phyloP scores from a whole-genome alignment of 2,329 filamentous ascomycete genomes.

The Phyllosticta ampelicida region DNA sequence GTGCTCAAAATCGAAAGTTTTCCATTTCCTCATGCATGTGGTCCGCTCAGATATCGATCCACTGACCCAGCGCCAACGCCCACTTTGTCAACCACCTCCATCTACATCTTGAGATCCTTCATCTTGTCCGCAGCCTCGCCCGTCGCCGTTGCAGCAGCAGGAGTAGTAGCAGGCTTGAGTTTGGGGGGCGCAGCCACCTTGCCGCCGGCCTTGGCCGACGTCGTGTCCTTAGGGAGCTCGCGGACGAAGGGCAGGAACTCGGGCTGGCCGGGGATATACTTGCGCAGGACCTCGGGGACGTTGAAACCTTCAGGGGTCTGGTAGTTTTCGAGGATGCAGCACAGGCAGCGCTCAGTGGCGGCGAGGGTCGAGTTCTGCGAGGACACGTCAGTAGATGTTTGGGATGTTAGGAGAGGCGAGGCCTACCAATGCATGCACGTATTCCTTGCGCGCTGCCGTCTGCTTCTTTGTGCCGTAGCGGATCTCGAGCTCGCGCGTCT shows the following conservation, averaged over 20 bases:
- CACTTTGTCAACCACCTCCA: no score
- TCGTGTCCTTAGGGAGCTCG: slow-evolving; percentile 37
- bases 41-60: not conserved
- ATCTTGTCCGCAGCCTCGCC: slow-evolving; percentile 10
- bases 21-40: not conserved
- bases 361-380: slow-evolving; percentile 64
- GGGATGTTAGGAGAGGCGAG: no score
- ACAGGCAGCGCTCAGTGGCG: slow-evolving; percentile 84
- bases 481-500: slow-evolving; percentile 87
- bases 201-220: slow-evolving; percentile 19
- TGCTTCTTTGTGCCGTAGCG: slow-evolving; percentile 79
- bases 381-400: not conserved
- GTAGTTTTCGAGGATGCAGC: slow-evolving; percentile 94
- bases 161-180: slow-evolving; percentile 3
- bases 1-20: no score
- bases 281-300: slow-evolving; percentile 26
- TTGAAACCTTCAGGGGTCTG: slow-evolving; percentile 65
- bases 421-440: slow-evolving; percentile 65
- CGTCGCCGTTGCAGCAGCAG: not conserved
- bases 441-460: slow-evolving; percentile 66
- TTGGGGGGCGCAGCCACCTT: slow-evolving; percentile 15
- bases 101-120: slow-evolving; percentile 13
- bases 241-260: slow-evolving; percentile 84
- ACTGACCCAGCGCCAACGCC: not conserved
- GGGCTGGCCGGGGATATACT: slow-evolving; percentile 76